phyloP scores from a whole-genome alignment of 495 filamentous ascomycete species.

The Thermothielavioides terrestris region DNA sequence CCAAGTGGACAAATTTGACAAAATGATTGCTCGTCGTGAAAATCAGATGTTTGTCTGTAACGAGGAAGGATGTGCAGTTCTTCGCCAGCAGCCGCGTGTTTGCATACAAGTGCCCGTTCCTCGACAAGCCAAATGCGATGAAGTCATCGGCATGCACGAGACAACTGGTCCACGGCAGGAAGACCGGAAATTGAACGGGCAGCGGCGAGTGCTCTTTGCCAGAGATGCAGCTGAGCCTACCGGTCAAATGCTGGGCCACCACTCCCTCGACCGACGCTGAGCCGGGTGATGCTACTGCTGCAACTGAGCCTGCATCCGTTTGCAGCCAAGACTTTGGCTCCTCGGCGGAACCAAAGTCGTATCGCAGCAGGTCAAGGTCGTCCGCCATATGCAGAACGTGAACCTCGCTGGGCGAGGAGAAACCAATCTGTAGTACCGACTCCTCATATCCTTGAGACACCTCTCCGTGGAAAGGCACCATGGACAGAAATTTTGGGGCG shows the following conservation, averaged over 20 bases:
- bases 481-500: slow-evolving; percentile 23
- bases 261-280: slow-evolving; percentile 5
- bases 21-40: slow-evolving; percentile 87
- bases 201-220: slow-evolving; percentile 3
- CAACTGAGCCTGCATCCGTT: slow-evolving; percentile 7
- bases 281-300: slow-evolving; percentile 13
- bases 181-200: slow-evolving; percentile 27
- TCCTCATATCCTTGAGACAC: slow-evolving; percentile 9
- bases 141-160: slow-evolving; percentile 29
- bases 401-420: slow-evolving; percentile 13
- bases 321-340: slow-evolving; percentile 4
- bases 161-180: slow-evolving; percentile 47
- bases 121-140: slow-evolving; percentile 56
- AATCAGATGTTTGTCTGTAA: slow-evolving; percentile 75
- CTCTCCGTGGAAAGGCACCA: slow-evolving; percentile 12
- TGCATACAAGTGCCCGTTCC: slow-evolving; percentile 67
- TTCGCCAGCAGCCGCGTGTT: slow-evolving; percentile 63
- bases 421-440: slow-evolving; percentile 20
- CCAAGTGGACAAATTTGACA: slow-evolving; percentile 86
- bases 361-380: slow-evolving; percentile 10
- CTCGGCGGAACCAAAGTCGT: slow-evolving; percentile 10
- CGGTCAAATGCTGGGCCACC: slow-evolving; percentile 31
- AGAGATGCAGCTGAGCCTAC: slow-evolving; percentile 23
- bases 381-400: slow-evolving; percentile 19
- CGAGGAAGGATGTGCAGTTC: slow-evolving; percentile 83